Conservation (phyloP, 805 yeast species). For the Sungouiozyma intestinalis region DNA sequence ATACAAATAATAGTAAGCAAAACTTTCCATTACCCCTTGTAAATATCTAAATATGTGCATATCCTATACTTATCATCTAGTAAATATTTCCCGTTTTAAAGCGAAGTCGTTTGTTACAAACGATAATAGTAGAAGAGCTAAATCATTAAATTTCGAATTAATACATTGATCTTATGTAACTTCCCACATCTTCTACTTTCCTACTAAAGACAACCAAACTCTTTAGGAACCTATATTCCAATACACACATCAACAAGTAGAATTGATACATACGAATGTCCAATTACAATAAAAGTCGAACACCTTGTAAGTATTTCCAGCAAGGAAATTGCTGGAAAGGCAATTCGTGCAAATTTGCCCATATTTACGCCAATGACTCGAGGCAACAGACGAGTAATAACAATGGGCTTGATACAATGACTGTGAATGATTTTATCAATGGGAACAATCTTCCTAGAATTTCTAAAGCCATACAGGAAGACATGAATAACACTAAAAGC, state of each 20-base stretch:
- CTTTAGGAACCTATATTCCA: too few relatives aligned
- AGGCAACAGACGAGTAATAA: constrained; percentile 5
- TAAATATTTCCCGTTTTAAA: too few relatives aligned
- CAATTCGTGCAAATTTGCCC: constrained; percentile 34
- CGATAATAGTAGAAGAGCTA: too few relatives aligned
- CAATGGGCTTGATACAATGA: constrained; percentile 3
- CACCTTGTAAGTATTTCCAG: constrained; percentile 36
- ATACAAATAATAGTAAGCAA: not conserved
- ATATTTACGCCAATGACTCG: constrained; percentile 22
- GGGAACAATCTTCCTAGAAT: constrained; percentile 15
- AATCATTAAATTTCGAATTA: not conserved
- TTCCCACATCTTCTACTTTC: too few relatives aligned
- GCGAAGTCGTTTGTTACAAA: too few relatives aligned
- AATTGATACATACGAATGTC: too few relatives aligned
- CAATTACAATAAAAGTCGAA: constrained; percentile 13
- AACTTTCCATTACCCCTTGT: constrained; percentile 1
- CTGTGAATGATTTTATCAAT: constrained; percentile 16
- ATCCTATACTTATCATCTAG: constrained; percentile 1
- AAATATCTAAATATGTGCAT: constrained; percentile 1
- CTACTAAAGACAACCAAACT: too few relatives aligned
- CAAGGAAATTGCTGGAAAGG: constrained; percentile 38
- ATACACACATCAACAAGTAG: not conserved
- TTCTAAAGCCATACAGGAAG: constrained; percentile 22
- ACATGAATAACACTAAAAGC: constrained; percentile 11
- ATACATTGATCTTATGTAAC: too few relatives aligned